Base-by-base conservation (phyloP, 1,139 yeast species). In the Pichia cactophila region DNA sequence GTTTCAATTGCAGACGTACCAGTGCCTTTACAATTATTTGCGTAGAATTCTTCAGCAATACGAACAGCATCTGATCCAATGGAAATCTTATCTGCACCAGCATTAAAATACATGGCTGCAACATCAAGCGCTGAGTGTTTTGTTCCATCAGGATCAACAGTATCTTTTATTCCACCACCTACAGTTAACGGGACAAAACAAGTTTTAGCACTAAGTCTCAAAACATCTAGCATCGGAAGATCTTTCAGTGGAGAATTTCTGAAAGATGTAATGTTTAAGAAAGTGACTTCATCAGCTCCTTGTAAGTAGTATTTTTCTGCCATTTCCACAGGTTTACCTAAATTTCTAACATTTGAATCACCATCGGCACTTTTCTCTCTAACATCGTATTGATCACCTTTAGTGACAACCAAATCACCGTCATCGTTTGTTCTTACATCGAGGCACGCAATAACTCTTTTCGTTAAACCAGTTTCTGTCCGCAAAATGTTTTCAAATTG, bases 381-480 rank as follows among this genome's bases (percentile, higher is more conserved):
- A 3, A 92, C 98, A 67, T 92, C 96, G 64, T 92, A 92, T 65
- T 92, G 98, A 62, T 92, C 98, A 51, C 98, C 98, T 68, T 92
- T 92, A 0, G 98, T 92, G 35, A 86, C 78, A 17, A 87, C 97
- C 58, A 92, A 74, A 63, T 92, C 98, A 37, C 98, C 98, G 40
- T 74, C 74, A 62, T 92, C 98, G 63, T 92, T 92, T 9, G 96
- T 75, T 62, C 98, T 81, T n/a, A 92, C 98, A 64, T 92, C 98
- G 45, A 92, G 69, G 67, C 98, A 92, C 0, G 98, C 98, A 66
- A 92, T 89, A 26, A 92, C 79, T 67, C 98, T 82, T 63, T 94
- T 78, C 0, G 96, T 83, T 37, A 92, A 73, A 0, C 97, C 97
- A 51, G 81, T 74, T 44, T 75, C 67, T 0, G 86, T 77, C 45